Evolutionary conservation across 2,329 filamentous ascomycete genomes (phyloP), one percentile per base, ranked within the genome.

Genomic region (Stachybotrys echinatus): DNA sequence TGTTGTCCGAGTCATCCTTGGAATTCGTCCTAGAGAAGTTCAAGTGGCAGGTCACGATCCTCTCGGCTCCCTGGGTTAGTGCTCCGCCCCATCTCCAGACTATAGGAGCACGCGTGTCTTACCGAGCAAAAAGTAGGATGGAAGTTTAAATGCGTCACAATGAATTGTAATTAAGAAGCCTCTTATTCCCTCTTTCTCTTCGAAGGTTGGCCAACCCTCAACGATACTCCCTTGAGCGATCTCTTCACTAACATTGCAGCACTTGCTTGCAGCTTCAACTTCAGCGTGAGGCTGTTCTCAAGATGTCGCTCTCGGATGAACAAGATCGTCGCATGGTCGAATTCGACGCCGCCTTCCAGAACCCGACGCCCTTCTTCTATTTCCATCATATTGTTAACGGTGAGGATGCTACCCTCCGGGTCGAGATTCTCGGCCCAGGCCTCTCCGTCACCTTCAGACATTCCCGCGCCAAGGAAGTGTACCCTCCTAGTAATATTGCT

Each of bases 371-470:
- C 0, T 46, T 52, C 2, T 56, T 66, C 6, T 69, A 63, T 51
- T 70, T 70, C 27, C 55, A 61, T n/a, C 63, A 70, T 45, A 51
- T 58, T 31, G 50, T 68, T 48, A 50, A 67, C 46, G 34, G 56
- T 1, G 50, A 55, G 1, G 48, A 45, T 0, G 61, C 59, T 0
- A 60, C 55, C 0, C 59, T 69, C 2, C 55, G 54, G 0, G 60
- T 65, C 5, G 56, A 65, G 27, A 63, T 67, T 3, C 58, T 67
- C 3, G 67, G 66, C 1, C 60, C 65, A 3, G 66, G 67, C 14
- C 55, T 69, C 6, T 48, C 52, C 1, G 60, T 61, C 42, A 61
- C 52, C 0, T 68, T 70, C 47, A 51, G 49, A 1, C 67, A 70
- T 49, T 44, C 47, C 1, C 57, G 58, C 18, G 60, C 63, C 10